Base-by-base conservation (phyloP, 306 rosid species). In the Cicer chorassanicum region DNA sequence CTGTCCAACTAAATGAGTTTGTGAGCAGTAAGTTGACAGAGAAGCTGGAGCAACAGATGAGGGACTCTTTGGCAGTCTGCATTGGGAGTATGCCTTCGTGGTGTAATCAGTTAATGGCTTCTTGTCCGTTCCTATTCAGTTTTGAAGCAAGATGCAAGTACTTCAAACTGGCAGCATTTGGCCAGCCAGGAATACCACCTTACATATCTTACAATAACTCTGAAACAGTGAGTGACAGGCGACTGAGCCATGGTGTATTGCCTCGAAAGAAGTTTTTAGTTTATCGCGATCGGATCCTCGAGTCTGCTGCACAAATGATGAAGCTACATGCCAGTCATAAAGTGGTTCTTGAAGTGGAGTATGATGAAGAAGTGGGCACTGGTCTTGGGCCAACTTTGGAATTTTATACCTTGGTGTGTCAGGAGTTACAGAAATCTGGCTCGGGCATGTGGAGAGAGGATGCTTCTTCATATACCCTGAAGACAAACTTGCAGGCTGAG, bases 321-420 rank as follows among this genome's bases (percentile, higher is more conserved):
- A 87, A 90, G 15, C 77, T 76, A 79, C 84, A 86, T 90, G 97
- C 91, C 24, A 53, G 70, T 73, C 83, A 89, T 40, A 95, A 87
- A 85, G 90, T 85, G 42, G 87, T 87, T 75, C 92, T 95, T 78
- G 99, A 92, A 86, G 96, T 95, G 81, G 98, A 88, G 84, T 95
- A 88, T 83, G 79, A 86, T 60, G 98, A 92, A 78, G 99, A 95
- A 84, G 99, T 95, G 69, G 99, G 99, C 73, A 95, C 97, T 70
- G 99, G 99, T 77, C 97, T 92, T 77, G 99, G 99, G 69, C 99
- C 98, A 8, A 95, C 99, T 29, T 85, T 95, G 85, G 99, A 95
- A 82, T 95, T 95, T 75, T 95, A 92, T 79, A 92, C 99, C 73
- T 85, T 95, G 82, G 96, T 92, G 44, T 84, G 99, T 74, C 98